Evolutionary conservation across 495 filamentous ascomycete species (phyloP).

Genomic region (Hypoxylon lenormandii): DNA sequence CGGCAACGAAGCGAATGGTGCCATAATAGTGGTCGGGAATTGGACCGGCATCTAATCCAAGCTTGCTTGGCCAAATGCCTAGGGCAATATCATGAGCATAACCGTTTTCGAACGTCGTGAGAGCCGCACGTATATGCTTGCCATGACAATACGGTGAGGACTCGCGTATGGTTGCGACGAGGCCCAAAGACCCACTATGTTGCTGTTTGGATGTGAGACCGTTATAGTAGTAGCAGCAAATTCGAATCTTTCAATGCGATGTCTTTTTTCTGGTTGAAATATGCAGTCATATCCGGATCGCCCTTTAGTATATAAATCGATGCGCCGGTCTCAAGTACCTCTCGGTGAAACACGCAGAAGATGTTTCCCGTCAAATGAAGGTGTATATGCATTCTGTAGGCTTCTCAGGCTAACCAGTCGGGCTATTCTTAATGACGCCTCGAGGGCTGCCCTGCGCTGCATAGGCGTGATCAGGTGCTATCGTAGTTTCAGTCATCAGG

Average conservation of each 20-base stretch:
- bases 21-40: conserved; percentile 1
- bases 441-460: conserved; percentile 34
- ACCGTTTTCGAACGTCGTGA: conserved; percentile 17
- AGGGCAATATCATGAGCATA: conserved; percentile 2
- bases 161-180: conserved; percentile 1
- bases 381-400: conserved; percentile 19
- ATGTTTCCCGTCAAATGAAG: conserved; percentile 39
- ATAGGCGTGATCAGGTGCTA: conserved; percentile 43
- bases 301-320: conserved; percentile 26
- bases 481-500: conserved; percentile 42
- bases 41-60: conserved; percentile 16
- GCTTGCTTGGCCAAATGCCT: conserved; percentile 10
- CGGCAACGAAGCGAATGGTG: conserved; percentile 14
- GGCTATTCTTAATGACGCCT: conserved; percentile 24
- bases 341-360: neutral
- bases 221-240: neutral
- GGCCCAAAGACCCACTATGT: conserved; percentile 5
- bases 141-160: conserved; percentile 5
- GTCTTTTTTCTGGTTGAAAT: conserved; percentile 22
- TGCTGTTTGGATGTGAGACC: conserved; percentile 3
- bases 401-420: conserved; percentile 34
- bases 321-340: conserved; percentile 14
- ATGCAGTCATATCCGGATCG: conserved; percentile 37
- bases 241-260: conserved; percentile 7
- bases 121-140: conserved; percentile 11